Base-by-base conservation (phyloP, 2,329 filamentous ascomycete genomes). In the Gaeumannomyces tritici region DNA sequence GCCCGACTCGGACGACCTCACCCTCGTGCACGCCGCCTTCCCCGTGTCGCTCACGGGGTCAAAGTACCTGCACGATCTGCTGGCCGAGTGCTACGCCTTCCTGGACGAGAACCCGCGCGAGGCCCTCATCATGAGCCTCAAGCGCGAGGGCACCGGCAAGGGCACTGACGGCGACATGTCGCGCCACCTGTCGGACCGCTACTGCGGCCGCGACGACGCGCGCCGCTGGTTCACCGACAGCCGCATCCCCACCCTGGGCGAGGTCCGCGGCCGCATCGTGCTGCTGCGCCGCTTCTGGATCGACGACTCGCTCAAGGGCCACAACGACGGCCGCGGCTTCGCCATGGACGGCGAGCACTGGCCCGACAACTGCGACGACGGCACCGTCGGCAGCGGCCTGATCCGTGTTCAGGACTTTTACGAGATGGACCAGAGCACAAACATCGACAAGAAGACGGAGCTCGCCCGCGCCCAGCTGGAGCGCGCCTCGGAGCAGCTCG, bases 341-440 rank as follows among this genome's bases (percentile, higher is more conserved):
- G 85, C 82, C 56, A 80, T 89, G 58, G 84, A 89, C 71, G 85
- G 80, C 27, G 80, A 83, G 65, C 73, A 73, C 60, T 98, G 93
- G 93, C 91, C 90, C 0, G 89, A 97, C 76, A 98, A 98, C 76
- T 91, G 90, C 65, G 86, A 89, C 35, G 86, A 96, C 70, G 88
- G 89, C 62, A 80, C 79, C 42, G 85, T 84, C 59, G 83, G 84
- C 11, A 87, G 86, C 69, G 91, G 90, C 4, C 80, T 87, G 66
- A 85, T 97, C 64, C 87, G 90, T 66, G 87, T 98, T 55, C 95
- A 98, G 77, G 95, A 98, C 77, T 97, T 93, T 75, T 98, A 96
- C 80, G 91, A 96, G 71, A 86, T 99, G 42, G 77, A 88, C 57
- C 85, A 91, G 73, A 86, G 83, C 27, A 79, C 84, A 64, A 89